phyloP scores from a whole-genome alignment of 305 asterid genomes.

The Rubia tinctorum region DNA sequence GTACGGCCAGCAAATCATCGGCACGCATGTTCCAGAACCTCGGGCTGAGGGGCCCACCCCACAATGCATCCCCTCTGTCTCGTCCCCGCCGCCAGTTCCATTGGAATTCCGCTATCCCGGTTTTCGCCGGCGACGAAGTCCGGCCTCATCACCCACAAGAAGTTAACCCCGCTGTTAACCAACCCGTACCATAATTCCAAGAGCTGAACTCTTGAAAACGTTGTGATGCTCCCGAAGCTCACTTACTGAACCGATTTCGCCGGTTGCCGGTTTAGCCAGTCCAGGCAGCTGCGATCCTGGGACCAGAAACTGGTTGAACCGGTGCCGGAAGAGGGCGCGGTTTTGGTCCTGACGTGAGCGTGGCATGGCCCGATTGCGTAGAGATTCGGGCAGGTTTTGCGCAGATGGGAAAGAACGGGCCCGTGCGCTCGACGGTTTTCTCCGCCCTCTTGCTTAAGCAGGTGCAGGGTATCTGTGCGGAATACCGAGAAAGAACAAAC shows the following conservation, averaged over 20 bases:
- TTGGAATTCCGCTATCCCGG: conserved; percentile 11
- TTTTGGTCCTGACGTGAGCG: conserved; percentile 18
- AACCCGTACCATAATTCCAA: conserved; percentile 37
- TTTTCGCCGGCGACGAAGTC: conserved; percentile 23
- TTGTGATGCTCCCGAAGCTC: conserved; percentile 36
- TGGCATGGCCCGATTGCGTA: conserved; percentile 39
- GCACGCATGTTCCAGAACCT: conserved; percentile 21
- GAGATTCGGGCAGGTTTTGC: conserved; percentile 28
- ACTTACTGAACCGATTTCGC: conserved; percentile 30
- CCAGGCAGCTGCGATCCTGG: conserved; percentile 32
- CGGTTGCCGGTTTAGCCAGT: conserved; percentile 30
- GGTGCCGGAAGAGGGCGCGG: not conserved
- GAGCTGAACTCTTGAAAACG: conserved; percentile 18
- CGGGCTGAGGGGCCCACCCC: conserved; percentile 25
- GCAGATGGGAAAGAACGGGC: conserved; percentile 23
- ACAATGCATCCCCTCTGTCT: conserved; percentile 16
- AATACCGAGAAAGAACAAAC: too few species aligned
- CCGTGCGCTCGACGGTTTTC: conserved; percentile 34
- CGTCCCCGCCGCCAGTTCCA: conserved; percentile 16
- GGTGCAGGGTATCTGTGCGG: conserved; percentile 26
- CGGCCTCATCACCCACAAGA: conserved; percentile 41
- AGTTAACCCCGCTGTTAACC: conserved; percentile 22
- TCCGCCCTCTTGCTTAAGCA: conserved; percentile 32
- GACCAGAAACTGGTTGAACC: conserved; percentile 26
- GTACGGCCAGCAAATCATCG: conserved; percentile 25